Percentiles rank a stretch among this genome's conserved stretches.
Evolutionary conservation across 176 grass and related monocot genomes (phyloP).

Genomic region (Hyparrhenia diplandra): DNA sequence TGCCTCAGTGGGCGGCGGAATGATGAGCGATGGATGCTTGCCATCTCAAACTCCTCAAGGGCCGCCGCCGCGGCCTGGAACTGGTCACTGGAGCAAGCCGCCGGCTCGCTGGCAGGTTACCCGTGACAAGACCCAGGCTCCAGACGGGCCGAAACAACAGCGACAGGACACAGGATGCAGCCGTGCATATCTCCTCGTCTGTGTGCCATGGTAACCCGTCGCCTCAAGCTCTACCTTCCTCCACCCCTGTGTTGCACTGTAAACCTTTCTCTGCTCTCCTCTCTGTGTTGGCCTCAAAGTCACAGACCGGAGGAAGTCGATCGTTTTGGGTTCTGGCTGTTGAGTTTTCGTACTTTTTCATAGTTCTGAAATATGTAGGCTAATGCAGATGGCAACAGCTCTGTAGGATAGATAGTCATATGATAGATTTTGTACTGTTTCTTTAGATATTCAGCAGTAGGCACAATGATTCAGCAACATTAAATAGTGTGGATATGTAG

Average conservation of each 20-base stretch:
- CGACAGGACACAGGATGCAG: not conserved
- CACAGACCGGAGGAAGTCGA: not conserved
- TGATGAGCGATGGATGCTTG: not conserved
- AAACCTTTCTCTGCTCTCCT: not conserved
- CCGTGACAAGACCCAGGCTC: not conserved
- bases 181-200: not conserved
- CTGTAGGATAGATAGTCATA: too few relatives aligned
- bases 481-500: not conserved
- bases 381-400: not conserved
- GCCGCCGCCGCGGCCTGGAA: not conserved
- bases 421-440: not conserved
- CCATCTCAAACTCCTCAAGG: not conserved
- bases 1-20: not conserved
- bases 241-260: not conserved
- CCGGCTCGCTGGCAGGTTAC: not conserved
- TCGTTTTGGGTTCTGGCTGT: not conserved
- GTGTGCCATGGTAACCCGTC: not conserved
- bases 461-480: not conserved
- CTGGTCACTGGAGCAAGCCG: not conserved
- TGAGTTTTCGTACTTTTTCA: not conserved
- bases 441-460: not conserved
- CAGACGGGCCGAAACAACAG: not conserved
- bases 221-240: not conserved
- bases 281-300: not conserved
- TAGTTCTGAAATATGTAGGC: not conserved